These are phyloP conservation scores for Penicillium frequentans DNA, from an alignment of 2,329 filamentous ascomycete genomes.

Conservation along the genomic window DNA sequence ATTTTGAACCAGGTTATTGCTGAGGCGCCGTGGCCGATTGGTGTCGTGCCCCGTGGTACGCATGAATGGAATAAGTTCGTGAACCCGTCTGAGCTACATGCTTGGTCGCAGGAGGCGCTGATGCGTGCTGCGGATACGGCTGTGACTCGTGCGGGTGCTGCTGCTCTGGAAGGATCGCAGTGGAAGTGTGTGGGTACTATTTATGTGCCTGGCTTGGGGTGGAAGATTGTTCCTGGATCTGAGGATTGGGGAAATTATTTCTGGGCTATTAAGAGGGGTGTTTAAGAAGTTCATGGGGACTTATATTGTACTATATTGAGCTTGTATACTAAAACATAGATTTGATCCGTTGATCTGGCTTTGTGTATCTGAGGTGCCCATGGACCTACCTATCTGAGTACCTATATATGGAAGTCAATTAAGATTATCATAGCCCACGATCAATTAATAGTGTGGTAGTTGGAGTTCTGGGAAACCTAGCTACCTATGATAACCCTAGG, in stretches of 20 bases:
- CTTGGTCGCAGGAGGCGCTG: slow-evolving; percentile 42
- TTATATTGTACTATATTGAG: not conserved
- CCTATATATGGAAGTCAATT: too few species aligned
- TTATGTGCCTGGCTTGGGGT: slow-evolving; percentile 87
- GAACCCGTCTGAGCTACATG: slow-evolving; percentile 69
- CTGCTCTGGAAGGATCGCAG: slow-evolving; percentile 36
- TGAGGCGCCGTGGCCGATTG: slow-evolving; percentile 67
- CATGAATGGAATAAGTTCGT: slow-evolving; percentile 98
- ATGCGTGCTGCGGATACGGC: slow-evolving; percentile 51
- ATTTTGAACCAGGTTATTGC: slow-evolving; percentile 89
- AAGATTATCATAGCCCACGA: too few species aligned
- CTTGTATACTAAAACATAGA: not conserved
- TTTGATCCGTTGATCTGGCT: not conserved
- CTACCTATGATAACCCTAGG: too few species aligned
- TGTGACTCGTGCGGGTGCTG: slow-evolving; percentile 23
- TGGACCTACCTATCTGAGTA: too few species aligned
- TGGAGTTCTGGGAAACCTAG: too few species aligned
- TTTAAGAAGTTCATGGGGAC: slow-evolving; percentile 11
- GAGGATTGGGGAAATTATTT: slow-evolving; percentile 96
- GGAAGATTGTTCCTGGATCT: slow-evolving; percentile 77
- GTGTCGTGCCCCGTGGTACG: slow-evolving; percentile 87
- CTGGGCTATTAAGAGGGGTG: slow-evolving; percentile 71
- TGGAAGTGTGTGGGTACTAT: slow-evolving; percentile 79
- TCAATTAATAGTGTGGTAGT: too few species aligned
- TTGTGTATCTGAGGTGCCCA: not conserved